Conservation (phyloP, 768 basidiomycete genomes). For the Xerocomellus dryophilus region DNA sequence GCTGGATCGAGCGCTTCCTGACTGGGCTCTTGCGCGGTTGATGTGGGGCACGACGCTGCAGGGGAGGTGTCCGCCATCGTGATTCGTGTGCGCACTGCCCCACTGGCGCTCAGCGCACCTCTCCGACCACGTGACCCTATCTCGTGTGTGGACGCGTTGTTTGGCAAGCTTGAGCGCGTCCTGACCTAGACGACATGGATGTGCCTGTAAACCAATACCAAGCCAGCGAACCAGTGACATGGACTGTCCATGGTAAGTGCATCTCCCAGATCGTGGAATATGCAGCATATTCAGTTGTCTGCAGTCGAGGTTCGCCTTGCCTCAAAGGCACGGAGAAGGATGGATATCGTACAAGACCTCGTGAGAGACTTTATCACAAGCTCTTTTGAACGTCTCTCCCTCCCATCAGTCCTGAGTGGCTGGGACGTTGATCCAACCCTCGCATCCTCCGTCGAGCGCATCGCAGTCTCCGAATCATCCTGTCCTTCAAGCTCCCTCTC, state of each 20-base stretch:
- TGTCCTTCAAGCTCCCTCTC: constrained; percentile 55
- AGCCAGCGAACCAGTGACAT: constrained; percentile 31
- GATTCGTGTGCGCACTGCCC: background rate
- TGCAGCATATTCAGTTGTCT: background rate
- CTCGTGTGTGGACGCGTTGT: constrained; percentile 50
- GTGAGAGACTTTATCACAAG: constrained; percentile 54
- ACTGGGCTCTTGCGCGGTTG: constrained; percentile 3
- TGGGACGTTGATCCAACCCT: constrained; percentile 79
- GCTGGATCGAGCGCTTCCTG: constrained; percentile 41
- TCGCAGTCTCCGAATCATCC: constrained; percentile 68
- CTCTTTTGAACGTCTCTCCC: constrained; percentile 62
- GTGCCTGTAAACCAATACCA: background rate
- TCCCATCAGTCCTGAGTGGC: constrained; percentile 70
- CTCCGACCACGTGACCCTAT: constrained; percentile 33
- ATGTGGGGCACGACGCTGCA: constrained; percentile 8
- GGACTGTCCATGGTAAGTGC: constrained; percentile 66
- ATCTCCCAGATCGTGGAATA: background rate
- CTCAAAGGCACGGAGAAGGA: constrained; percentile 62
- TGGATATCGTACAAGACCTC: constrained; percentile 68
- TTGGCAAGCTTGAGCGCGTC: constrained; percentile 32
- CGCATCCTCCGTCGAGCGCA: constrained; percentile 68
- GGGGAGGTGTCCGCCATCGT: constrained; percentile 26
- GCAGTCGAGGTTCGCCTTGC: constrained; percentile 83
- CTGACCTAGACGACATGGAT: constrained; percentile 15
- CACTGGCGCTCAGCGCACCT: background rate